Base-by-base conservation (phyloP, 2,329 filamentous ascomycete species). In the Claviceps africana region DNA sequence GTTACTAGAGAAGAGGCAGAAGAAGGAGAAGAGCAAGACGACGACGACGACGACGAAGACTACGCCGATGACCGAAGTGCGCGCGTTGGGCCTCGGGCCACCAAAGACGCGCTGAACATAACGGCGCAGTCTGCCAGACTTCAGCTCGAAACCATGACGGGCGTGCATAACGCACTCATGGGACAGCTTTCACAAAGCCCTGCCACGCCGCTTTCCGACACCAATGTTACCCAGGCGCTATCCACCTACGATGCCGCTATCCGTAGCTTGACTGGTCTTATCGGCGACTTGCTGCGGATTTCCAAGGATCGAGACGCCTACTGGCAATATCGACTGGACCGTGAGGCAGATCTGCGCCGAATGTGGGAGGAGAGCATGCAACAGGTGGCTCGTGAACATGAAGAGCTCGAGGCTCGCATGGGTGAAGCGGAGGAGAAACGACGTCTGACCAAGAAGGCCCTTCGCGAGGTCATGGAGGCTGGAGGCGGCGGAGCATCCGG, bases 331-430 rank as follows among this genome's bases (percentile, higher is more conserved):
- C 83, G 90, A 15, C 74, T 98, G 42, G 90, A 95, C 59, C 84
- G 89, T 51, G 93, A 98, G 70, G 83, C 84, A 44, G 88, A 95
- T 64, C 85, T 97, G 70, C 82, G 93, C 39, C 84, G 87, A 54
- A 87, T 98, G 81, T 98, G 93, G 93, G 93, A 98, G 69, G 93
- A 98, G 62, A 97, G 90, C 68, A 96, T 98, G 93, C 89, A 93
- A 10, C 83, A 90, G 61, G 86, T 98, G n/a, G 93, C 90, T 19
- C 83, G 82, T 52, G 93, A 98, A 65, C 93, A 98, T 61, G 93
- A 97, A 67, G 80, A 89, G 50, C 77, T 98, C 1, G 88, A 97
- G 64, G 87, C 81, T 37, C 85, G 83, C 53, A 86, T 96, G 55
- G 88, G 87, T 45, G 87, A 95, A 67, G 87, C 89, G 1, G 91